Conservation (phyloP, 129 eudicot genomes). For the Escallonia rubra region DNA sequence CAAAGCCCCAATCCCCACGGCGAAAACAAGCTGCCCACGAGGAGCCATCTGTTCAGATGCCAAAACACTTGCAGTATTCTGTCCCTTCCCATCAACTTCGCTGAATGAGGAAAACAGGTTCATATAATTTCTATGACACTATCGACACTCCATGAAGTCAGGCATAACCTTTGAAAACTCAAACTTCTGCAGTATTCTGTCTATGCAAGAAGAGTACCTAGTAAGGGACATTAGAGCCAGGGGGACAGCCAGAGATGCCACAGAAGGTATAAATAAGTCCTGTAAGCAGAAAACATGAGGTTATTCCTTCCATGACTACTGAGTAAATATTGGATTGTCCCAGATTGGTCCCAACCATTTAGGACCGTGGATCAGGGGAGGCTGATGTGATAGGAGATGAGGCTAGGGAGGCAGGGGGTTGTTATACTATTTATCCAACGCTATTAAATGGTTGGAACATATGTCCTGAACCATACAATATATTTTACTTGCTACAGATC, state of each 20-base stretch:
- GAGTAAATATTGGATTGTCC: no score
- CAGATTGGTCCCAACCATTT: no score
- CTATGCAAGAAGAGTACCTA: constrained; percentile 41
- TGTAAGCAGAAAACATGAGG: constrained; percentile 20
- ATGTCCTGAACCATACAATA: no score
- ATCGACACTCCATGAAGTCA: constrained; percentile 1
- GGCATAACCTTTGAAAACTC: background rate
- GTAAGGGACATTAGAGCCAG: constrained; percentile 92
- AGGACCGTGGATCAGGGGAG: no score
- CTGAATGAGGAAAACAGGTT: constrained; percentile 34
- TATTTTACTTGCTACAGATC: no score
- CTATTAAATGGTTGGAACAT: no score
- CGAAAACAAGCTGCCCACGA: constrained; percentile 88
- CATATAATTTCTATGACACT: background rate
- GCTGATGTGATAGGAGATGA: no score
- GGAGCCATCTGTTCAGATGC: constrained; percentile 99
- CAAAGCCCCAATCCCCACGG: constrained; percentile 83
- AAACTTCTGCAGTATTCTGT: background rate
- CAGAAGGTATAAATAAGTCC: constrained; percentile 68
- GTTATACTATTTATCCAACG: no score
- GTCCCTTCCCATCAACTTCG: constrained; percentile 76
- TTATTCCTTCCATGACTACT: background rate
- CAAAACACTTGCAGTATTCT: constrained; percentile 56
- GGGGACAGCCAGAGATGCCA: constrained; percentile 84
- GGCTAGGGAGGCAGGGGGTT: no score